Base-by-base conservation (phyloP, 1,284 basidiomycete genomes). In the Rhodotorula sp. region DNA sequence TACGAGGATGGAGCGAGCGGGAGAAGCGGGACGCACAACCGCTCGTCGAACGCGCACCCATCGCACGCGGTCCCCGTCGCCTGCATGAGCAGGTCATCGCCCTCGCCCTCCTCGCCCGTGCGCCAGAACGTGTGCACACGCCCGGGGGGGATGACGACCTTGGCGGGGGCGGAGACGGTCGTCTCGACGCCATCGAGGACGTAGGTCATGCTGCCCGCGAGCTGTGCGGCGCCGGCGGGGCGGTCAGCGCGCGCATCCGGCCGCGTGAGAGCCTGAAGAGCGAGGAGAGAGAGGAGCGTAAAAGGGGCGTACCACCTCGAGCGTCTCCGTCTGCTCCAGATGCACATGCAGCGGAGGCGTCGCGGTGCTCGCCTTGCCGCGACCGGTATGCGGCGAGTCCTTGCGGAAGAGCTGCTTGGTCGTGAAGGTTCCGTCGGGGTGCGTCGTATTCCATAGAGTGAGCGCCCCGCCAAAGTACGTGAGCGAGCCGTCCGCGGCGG, bases 391-490 rank as follows among this genome's bases (percentile, higher is more conserved):
- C 56, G 32, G 27, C 25, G 37, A 41, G 13, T n/a, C 25, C 25
- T 25, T 27, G 27, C n/a, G 39, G 56, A 57, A 57, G 13, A 32
- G 56, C 37, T 57, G 36, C 32, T 36, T 37, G 25, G n/a, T 39
- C 27, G 56, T n/a, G 37, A 15, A 39, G 27, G 56, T 22, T 15
- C 56, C 37, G 37, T 57, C 56, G 13, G 25, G 27, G 56, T n/a
- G 27, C 17, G 27, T 57, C 37, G 39, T 37, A 27, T 41, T 39
- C 37, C 55, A 56, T 10, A 39, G 27, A 27, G 19, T 13, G 56
- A 57, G 56, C 21, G 27, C 56, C 27, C 56, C 56, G 56, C 19
- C 56, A 19, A 57, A 57, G 56, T 41, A 57, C 27, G 56, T 41
- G 37, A n/a, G 36, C 3, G 56, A 39, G 34, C 39, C 56, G 56